Evolutionary conservation across 2,329 filamentous ascomycete genomes (phyloP), one percentile per base, ranked within the genome.

Genomic region (Diaporthe humulicola): DNA sequence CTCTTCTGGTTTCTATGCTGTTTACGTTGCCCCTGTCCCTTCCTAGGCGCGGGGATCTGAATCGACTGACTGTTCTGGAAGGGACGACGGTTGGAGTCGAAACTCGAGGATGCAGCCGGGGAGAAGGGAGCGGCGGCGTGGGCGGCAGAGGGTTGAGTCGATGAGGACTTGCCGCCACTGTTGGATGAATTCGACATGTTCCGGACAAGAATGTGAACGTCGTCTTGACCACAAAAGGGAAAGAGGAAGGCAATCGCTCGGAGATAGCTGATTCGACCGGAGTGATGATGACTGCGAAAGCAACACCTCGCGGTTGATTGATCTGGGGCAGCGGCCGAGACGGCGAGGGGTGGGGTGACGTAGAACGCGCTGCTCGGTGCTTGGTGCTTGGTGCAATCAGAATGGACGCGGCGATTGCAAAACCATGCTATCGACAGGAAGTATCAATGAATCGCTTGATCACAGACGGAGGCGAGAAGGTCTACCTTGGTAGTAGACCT

Each of bases 1-100:
- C 93, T 92, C 80, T 93, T 93, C 81, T 95, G 94, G 77, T 91
- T 91, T 82, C 95, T 95, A 86, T 98, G 95, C 84, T 97, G 95
- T 82, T 93, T 96, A 83, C 93, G 93, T 71, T 90, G 88, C 58
- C 87, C 87, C 85, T 98, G 96, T 71, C 89, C 91, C 84, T 94
- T 98, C 79, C 96, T 90, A 70, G 94, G 91, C 64, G 90, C 83
- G 9, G 86, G 80, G 61, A 80, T 81, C 33, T 83, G 74, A 52
- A 81, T 74, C 19, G 81, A 81, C 42, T 83, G 80, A 66, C 77
- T 83, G 64, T 81, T 81, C 76, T 84, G 83, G 56, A 83, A 83
- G 33, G 86, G 84, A 60, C 89, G 88, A 38, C 89, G 88, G 75
- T 82, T 84, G 25, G 86, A 85, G 73, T 90, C 89, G 81, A 89